A percentile compares a stretch with the other conserved stretches of the same genome.
phyloP scores from a whole-genome alignment of 345 rosid species.

The Sisymbrium altissimum region DNA sequence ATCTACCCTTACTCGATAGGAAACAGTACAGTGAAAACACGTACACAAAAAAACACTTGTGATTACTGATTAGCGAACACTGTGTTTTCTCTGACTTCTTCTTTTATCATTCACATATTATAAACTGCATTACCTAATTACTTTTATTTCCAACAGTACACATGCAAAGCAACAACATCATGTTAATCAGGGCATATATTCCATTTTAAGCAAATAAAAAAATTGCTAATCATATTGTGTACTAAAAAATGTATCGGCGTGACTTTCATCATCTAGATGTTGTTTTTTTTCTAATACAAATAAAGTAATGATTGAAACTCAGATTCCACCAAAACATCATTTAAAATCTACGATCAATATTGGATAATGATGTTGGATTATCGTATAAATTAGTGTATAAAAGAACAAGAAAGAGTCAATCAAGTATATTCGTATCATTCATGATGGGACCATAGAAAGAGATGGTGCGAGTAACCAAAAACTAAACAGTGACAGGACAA shows the following conservation, averaged over 20 bases:
- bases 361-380: not conserved
- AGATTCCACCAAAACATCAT: slow-evolving; percentile 20
- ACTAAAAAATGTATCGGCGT: not conserved
- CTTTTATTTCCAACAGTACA: not conserved
- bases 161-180: not conserved
- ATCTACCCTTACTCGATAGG: not conserved
- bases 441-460: slow-evolving; percentile 29
- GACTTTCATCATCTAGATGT: not conserved
- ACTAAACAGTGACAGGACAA: slow-evolving; percentile 24
- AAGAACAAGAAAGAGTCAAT: slow-evolving; percentile 17
- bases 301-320: slow-evolving; percentile 12
- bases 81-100: not conserved
- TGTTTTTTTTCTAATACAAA: not conserved
- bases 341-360: not conserved
- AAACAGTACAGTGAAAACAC: not conserved
- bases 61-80: not conserved
- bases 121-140: not conserved
- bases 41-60: not conserved
- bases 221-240: not conserved
- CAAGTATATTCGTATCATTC: slow-evolving; percentile 14
- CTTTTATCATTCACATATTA: not conserved
- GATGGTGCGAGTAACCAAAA: slow-evolving; percentile 27
- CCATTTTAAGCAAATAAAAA: not conserved
- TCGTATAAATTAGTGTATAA: slow-evolving; percentile 1
- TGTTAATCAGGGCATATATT: not conserved